These are phyloP conservation scores for Neoscytalidium dimidiatum DNA, from an alignment of 2,329 filamentous ascomycete genomes.

Conservation along the genomic window DNA sequence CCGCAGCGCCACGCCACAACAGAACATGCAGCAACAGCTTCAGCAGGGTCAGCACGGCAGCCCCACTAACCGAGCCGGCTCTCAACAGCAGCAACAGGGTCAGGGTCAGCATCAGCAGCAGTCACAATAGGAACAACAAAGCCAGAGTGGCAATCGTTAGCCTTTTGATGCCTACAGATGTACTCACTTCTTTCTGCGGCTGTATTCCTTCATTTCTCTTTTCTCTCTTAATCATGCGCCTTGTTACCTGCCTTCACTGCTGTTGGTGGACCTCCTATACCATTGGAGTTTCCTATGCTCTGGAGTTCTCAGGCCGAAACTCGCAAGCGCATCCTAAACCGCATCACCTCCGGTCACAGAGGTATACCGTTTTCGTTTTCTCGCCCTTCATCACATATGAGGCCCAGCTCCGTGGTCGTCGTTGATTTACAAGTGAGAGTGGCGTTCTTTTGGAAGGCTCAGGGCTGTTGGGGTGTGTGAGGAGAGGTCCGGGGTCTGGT, in stretches of 20 bases:
- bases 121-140: not conserved
- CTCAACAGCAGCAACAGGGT: not conserved
- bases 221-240: not conserved
- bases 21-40: conserved; percentile 8
- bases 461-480: not conserved
- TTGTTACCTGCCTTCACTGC: not conserved
- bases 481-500: not conserved
- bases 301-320: not conserved
- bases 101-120: not conserved
- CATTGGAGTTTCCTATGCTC: not conserved
- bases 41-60: conserved; percentile 7
- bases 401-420: not conserved
- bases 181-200: not conserved
- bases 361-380: not conserved
- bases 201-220: not conserved
- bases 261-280: not conserved
- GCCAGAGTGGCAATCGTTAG: not conserved
- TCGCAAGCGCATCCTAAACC: not conserved
- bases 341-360: not conserved
- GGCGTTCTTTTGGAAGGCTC: not conserved
- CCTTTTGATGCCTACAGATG: not conserved
- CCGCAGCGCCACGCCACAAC: conserved; percentile 40
- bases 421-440: not conserved
- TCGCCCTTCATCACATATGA: not conserved
- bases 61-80: not conserved